phyloP scores from a whole-genome alignment of 441 rosid species.

The Viola pubescens region DNA sequence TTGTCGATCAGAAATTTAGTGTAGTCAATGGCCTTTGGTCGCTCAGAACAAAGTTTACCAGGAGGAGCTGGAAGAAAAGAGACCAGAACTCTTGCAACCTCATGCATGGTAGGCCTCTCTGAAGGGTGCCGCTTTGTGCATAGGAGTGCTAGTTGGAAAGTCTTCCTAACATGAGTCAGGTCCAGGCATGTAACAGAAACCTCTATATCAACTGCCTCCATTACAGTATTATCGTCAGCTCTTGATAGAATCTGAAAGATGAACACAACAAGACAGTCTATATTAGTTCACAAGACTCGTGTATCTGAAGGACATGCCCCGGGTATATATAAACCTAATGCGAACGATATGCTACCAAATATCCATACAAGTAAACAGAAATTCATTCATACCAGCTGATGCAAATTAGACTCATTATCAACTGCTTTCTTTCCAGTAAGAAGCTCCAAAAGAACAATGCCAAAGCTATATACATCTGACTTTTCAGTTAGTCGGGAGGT shows the following conservation, averaged over 20 bases:
- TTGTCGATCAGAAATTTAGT: slow-evolving; percentile 37
- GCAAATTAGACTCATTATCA: slow-evolving; percentile 79
- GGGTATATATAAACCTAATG: not conserved
- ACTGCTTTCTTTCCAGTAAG: slow-evolving; percentile 93
- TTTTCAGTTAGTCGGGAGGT: slow-evolving; percentile 80
- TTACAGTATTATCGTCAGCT: slow-evolving; percentile 66
- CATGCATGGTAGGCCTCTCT: slow-evolving; percentile 85
- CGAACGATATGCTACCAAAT: not conserved
- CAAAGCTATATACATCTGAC: slow-evolving; percentile 93
- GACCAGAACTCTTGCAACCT: slow-evolving; percentile 62
- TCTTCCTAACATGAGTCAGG: slow-evolving; percentile 49
- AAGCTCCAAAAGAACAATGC: slow-evolving; percentile 87
- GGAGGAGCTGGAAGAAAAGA: slow-evolving; percentile 54
- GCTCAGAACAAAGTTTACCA: slow-evolving; percentile 30
- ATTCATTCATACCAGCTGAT: slow-evolving; percentile 48
- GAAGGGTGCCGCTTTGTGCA: slow-evolving; percentile 66
- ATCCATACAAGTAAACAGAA: not conserved
- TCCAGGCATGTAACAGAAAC: slow-evolving; percentile 77
- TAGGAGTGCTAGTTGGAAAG: slow-evolving; percentile 67
- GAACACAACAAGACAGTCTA: not conserved
- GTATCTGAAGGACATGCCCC: not conserved
- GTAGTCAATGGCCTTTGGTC: slow-evolving; percentile 35
- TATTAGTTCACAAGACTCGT: too few species aligned
- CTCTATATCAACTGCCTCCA: slow-evolving; percentile 85
- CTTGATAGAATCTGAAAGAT: slow-evolving; percentile 46